Conservation (phyloP, 2,329 filamentous ascomycete species). For the Fusarium sp. region DNA sequence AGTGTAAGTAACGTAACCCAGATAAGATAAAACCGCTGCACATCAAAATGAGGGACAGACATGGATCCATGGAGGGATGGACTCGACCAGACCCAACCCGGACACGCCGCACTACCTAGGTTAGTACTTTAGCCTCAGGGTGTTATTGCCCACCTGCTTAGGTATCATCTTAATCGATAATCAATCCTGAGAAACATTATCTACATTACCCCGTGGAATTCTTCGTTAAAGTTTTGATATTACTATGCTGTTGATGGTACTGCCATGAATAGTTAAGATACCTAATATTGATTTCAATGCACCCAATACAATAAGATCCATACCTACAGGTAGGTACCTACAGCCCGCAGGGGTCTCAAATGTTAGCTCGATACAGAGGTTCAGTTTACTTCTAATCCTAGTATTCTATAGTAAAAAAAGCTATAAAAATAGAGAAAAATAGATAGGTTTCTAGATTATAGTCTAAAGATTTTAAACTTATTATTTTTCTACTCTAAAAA, state of each 20-base stretch:
- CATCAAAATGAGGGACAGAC: constrained; percentile 24
- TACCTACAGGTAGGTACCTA: too few species aligned
- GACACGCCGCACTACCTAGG: constrained; percentile 36
- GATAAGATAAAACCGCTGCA: constrained; percentile 32
- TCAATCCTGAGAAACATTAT: not conserved
- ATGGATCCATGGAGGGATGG: not conserved
- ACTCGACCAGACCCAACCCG: constrained; percentile 28
- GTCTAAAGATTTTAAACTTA: too few species aligned
- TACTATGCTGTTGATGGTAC: not conserved
- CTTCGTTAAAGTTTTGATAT: not conserved
- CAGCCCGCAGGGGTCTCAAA: too few species aligned
- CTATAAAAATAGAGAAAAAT: too few species aligned
- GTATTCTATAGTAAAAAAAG: too few species aligned
- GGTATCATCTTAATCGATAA: constrained; percentile 3
- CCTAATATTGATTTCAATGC: not conserved
- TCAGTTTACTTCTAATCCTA: too few species aligned
- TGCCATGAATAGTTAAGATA: not conserved
- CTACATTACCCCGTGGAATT: not conserved
- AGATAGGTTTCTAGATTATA: too few species aligned
- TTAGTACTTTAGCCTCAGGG: not conserved
- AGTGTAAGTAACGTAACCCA: constrained; percentile 4
- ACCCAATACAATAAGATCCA: not conserved
- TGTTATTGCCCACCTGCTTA: too few species aligned
- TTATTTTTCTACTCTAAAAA: too few species aligned
- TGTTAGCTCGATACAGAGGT: too few species aligned